phyloP scores from a whole-genome alignment of 805 yeast species.

The Yamadazyma paraphyllophila region DNA sequence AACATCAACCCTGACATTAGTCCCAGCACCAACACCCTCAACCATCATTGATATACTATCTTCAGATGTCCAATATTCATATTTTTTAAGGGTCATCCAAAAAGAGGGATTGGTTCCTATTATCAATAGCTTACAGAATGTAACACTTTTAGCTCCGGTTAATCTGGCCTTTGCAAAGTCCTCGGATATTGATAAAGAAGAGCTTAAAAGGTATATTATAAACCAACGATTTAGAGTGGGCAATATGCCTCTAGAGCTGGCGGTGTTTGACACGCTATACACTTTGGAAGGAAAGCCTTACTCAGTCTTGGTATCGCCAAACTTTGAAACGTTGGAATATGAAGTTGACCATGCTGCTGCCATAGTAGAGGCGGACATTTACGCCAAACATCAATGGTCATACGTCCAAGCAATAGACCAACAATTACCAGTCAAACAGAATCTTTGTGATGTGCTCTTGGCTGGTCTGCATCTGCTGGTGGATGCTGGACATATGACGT shows the following conservation, averaged over 20 bases:
- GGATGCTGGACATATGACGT: constrained; percentile 23
- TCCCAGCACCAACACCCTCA: constrained; percentile 26
- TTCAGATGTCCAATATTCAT: constrained; percentile 62
- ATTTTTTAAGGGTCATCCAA: constrained; percentile 61
- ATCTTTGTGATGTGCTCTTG: constrained; percentile 36
- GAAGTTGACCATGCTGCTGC: constrained; percentile 43
- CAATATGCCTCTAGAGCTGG: constrained; percentile 20
- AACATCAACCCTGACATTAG: background rate
- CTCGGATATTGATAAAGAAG: constrained; percentile 7
- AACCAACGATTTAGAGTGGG: constrained; percentile 34
- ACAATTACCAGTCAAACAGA: constrained; percentile 36
- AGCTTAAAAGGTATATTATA: constrained; percentile 30
- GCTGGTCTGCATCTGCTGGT: constrained; percentile 23
- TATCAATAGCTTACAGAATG: constrained; percentile 56
- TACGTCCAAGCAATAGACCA: constrained; percentile 63
- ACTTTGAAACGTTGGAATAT: constrained; percentile 26
- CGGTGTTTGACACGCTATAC: constrained; percentile 32
- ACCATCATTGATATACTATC: constrained; percentile 71
- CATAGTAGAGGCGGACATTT: constrained; percentile 57
- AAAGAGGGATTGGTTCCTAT: constrained; percentile 58
- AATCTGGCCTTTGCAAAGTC: constrained; percentile 63
- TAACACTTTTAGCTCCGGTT: constrained; percentile 77
- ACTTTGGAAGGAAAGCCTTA: constrained; percentile 17
- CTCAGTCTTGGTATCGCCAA: constrained; percentile 24
- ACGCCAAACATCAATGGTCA: constrained; percentile 62